These are phyloP conservation scores for Corymbia maculata DNA, from an alignment of 345 rosid genomes.

Conservation along the genomic window DNA sequence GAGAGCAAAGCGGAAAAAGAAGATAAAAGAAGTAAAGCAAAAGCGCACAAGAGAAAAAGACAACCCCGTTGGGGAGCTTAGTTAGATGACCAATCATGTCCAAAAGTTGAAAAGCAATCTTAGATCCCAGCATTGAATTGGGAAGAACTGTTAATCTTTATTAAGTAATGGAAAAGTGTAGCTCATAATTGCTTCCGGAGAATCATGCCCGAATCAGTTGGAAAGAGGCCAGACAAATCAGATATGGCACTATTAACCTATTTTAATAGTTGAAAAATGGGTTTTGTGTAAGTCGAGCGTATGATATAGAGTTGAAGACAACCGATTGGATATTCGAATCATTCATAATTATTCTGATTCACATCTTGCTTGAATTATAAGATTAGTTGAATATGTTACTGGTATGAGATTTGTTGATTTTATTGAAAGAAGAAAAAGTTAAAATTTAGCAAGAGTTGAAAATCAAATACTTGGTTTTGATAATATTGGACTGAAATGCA, in stretches of 20 bases:
- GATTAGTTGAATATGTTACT: background rate
- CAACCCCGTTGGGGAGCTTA: background rate
- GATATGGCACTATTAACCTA: background rate
- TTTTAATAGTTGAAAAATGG: background rate
- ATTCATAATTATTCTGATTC: background rate
- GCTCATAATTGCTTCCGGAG: background rate
- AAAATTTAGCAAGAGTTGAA: background rate
- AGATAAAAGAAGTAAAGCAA: background rate
- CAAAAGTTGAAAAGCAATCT: background rate
- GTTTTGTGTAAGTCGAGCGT: background rate
- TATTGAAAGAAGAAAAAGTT: fast-evolving
- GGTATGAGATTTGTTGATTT: fast-evolving
- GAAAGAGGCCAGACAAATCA: background rate
- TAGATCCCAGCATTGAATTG: background rate
- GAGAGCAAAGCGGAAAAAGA: background rate
- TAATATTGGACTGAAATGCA: fast-evolving
- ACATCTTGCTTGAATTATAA: background rate
- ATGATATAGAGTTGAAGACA: background rate
- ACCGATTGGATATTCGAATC: fast-evolving
- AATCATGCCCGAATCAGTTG: background rate
- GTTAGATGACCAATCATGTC: background rate
- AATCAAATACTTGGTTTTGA: background rate
- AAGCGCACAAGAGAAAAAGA: background rate
- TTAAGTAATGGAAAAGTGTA: background rate
- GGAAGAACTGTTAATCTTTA: background rate